These are phyloP conservation scores for Marchantia polymorpha DNA, from an alignment of 225 moss, liverwort and hornwort species.

Conservation along the genomic window DNA sequence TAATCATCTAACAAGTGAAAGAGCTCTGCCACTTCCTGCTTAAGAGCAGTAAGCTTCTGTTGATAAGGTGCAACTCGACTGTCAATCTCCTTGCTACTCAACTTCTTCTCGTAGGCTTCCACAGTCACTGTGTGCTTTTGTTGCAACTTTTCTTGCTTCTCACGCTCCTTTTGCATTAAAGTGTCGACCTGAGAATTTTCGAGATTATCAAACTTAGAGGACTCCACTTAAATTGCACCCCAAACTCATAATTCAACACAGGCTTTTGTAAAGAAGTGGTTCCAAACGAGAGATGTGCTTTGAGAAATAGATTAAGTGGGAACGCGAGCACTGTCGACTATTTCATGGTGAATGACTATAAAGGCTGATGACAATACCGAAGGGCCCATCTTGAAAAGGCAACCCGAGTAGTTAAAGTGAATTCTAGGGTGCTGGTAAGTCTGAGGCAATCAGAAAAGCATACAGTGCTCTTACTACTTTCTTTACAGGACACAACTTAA, in stretches of 20 bases:
- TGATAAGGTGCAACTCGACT: constrained; percentile 74
- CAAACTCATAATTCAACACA: not conserved
- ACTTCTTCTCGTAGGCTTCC: constrained; percentile 86
- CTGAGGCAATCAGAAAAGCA: no score
- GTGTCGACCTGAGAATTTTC: constrained; percentile 54
- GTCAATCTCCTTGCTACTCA: constrained; percentile 83
- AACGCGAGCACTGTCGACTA: no score
- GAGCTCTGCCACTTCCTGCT: constrained; percentile 69
- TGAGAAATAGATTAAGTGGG: no score
- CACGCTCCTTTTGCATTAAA: constrained; percentile 85
- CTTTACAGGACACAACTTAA: not conserved
- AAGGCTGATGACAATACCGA: no score
- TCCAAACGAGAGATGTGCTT: no score
- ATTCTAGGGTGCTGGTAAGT: no score
- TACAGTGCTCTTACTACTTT: not conserved
- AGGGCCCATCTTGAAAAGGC: no score
- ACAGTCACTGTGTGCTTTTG: constrained; percentile 83
- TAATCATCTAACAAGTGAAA: constrained; percentile 65
- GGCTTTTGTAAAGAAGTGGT: not conserved
- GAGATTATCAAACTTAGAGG: not conserved
- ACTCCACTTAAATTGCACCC: not conserved
- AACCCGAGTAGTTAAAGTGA: no score
- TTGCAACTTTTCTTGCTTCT: constrained; percentile 88
- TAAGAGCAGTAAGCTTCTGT: constrained; percentile 64
- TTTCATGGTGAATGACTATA: no score